Evolutionary conservation across 2,329 filamentous ascomycete genomes (phyloP), one percentile per base, ranked within the genome.

Genomic region (Fragosphaeria purpurea): DNA sequence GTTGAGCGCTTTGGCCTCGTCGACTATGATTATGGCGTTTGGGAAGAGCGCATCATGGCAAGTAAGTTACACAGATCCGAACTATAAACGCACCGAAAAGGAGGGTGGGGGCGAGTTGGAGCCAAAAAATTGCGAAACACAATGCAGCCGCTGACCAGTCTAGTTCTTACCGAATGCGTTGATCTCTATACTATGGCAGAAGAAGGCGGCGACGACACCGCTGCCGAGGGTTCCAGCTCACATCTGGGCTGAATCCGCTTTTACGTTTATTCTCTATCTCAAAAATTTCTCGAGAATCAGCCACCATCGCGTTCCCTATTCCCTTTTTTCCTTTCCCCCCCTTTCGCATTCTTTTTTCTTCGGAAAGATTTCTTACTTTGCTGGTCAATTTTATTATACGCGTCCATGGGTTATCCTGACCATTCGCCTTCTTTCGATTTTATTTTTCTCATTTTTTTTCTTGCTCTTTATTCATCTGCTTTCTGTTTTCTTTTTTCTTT

Each of bases 21-120:
- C 9, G 93, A 98, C 69, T 98, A 97, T 65, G 86, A 97, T 62
- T 94, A 95, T 70, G 93, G 93, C 7, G 87, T 97, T 32, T 94
- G 88, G 80, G 93, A 97, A 67, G 90, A 97, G 63, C 82, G 87
- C 62, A 96, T 97, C 59, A 79, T 93, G 59, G 78, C 79, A 52
- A 77, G 90, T 95, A 73, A 68, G 86, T 75, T 6, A 31, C 45
- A 47, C 12, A 10, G 13, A 10, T 7, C 11, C 7, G 7, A 11
- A 22, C n/a, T 8, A n/a, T 8, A 6, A 6, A 11, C 30, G 6
- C 12, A 38, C 22, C 5, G 33, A 40, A 31, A 31, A 45, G 7
- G 37, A 37, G n/a, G 9, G 11, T n/a, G 13, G 7, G 37, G 33
- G n/a, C 5, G 11, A 12, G 13, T 39, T 35, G 33, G 22, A 48